Evolutionary conservation across 2,329 filamentous ascomycete genomes (phyloP).

Genomic region (Trichoderma endophyticum): DNA sequence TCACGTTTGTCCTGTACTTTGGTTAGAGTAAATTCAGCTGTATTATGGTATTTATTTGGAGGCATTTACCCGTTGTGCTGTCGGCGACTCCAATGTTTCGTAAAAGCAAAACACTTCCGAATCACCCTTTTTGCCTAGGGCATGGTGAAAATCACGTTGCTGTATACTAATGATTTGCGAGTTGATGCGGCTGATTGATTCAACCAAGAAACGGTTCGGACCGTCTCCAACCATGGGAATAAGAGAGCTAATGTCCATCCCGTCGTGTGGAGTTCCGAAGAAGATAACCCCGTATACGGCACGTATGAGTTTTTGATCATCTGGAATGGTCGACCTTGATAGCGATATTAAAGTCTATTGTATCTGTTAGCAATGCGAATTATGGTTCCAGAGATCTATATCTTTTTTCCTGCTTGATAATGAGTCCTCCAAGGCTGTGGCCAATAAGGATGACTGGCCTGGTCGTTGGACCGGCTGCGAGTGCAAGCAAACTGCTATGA

Average conservation of each 20-base stretch:
- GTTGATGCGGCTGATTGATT: not conserved
- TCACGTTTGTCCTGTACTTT: not conserved
- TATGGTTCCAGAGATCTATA: not conserved
- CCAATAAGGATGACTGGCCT: not conserved
- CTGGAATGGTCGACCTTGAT: not conserved
- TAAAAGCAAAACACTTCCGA: not conserved
- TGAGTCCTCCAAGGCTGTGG: not conserved
- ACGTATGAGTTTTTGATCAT: not conserved
- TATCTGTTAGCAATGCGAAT: not conserved
- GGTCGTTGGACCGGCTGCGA: not conserved
- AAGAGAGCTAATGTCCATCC: not conserved
- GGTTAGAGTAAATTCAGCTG: not conserved
- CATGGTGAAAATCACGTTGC: not conserved
- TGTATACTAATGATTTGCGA: not conserved
- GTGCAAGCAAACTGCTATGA: not conserved
- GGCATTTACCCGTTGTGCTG: not conserved
- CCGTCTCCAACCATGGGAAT: not conserved
- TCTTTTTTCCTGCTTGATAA: not conserved
- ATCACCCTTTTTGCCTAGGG: not conserved
- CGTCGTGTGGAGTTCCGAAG: not conserved
- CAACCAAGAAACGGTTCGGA: not conserved
- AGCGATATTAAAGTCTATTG: slow-evolving; percentile 1
- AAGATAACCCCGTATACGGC: not conserved
- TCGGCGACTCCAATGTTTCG: not conserved
- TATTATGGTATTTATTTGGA: slow-evolving; percentile 15